Percentiles rank a stretch among this genome's conserved stretches.
Conservation (phyloP, 2,329 filamentous ascomycete species). For the Penicillium rolfsii region DNA sequence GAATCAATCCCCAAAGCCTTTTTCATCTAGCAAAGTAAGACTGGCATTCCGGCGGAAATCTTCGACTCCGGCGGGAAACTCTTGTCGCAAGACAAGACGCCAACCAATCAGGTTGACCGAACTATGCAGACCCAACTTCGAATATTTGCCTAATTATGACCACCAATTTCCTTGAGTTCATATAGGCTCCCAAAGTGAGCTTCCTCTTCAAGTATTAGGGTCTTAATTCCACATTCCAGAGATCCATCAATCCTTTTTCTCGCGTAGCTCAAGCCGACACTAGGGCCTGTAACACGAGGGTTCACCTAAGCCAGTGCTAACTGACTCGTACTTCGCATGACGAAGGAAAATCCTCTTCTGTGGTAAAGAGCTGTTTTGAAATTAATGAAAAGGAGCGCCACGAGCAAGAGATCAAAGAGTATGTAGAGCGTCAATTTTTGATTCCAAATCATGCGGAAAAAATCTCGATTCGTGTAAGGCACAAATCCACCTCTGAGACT, state of each 20-base stretch:
- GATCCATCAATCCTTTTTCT: constrained; percentile 6
- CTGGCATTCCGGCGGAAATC: neutral
- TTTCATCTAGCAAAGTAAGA: neutral
- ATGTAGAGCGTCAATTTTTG: neutral
- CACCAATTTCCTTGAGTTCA: neutral
- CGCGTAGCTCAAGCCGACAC: constrained; percentile 5
- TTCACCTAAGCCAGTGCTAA: constrained; percentile 14
- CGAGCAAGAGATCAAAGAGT: neutral
- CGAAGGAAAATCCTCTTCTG: no score
- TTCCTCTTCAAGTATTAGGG: neutral
- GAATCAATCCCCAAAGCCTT: no score
- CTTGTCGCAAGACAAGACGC: neutral
- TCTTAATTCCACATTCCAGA: neutral
- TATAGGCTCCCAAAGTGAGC: constrained; percentile 3
- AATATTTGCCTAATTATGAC: neutral
- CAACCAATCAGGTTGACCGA: neutral
- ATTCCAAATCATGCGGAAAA: constrained; percentile 1
- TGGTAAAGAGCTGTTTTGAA: neutral
- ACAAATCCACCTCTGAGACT: neutral
- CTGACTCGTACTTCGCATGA: constrained; percentile 14
- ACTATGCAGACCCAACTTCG: neutral
- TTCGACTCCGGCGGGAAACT: neutral
- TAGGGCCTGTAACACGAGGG: constrained; percentile 3
- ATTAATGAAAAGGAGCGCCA: no score
- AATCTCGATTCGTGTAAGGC: neutral